These are phyloP conservation scores for Arthrobotrys pseudoclavata DNA, from an alignment of 2,329 filamentous ascomycete genomes.

Conservation along the genomic window DNA sequence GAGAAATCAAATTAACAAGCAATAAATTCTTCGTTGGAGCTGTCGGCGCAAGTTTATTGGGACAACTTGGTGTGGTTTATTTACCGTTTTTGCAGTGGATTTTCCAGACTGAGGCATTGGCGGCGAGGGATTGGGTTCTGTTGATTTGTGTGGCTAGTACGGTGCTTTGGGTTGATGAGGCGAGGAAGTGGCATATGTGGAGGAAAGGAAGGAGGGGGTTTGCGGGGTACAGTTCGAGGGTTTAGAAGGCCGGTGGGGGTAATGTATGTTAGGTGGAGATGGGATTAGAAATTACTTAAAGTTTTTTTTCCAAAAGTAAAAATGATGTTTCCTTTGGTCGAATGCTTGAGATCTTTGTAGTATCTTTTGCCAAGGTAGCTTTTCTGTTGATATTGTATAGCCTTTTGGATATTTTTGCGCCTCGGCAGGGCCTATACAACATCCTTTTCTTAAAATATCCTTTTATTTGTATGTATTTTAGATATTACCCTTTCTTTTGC, in stretches of 20 bases:
- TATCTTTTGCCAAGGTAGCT: background rate
- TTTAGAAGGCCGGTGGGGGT: conserved; percentile 66
- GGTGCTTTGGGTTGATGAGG: conserved; percentile 96
- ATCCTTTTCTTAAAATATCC: background rate
- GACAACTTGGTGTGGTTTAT: conserved; percentile 93
- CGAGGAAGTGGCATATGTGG: conserved; percentile 77
- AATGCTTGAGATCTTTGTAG: background rate
- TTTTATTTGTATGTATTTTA: conserved; percentile 22
- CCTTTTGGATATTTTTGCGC: background rate
- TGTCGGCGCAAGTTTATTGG: conserved; percentile 84
- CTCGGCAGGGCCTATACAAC: background rate
- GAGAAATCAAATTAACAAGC: conserved; percentile 84
- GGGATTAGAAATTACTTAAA: background rate
- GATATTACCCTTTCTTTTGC: conserved; percentile 7
- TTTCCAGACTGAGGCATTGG: conserved; percentile 92
- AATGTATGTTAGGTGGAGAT: background rate
- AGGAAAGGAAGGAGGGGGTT: conserved; percentile 71
- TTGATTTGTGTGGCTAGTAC: conserved; percentile 83
- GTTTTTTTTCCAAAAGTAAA: background rate
- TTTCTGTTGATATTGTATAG: background rate
- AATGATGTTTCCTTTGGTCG: background rate
- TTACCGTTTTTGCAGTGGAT: conserved; percentile 92
- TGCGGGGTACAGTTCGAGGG: conserved; percentile 76
- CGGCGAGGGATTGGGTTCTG: conserved; percentile 78
- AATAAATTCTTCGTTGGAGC: conserved; percentile 98